Evolutionary conservation across 1,284 basidiomycete species (phyloP), one percentile per base, ranked within the genome.

Genomic region (Volvariella surrecta): DNA sequence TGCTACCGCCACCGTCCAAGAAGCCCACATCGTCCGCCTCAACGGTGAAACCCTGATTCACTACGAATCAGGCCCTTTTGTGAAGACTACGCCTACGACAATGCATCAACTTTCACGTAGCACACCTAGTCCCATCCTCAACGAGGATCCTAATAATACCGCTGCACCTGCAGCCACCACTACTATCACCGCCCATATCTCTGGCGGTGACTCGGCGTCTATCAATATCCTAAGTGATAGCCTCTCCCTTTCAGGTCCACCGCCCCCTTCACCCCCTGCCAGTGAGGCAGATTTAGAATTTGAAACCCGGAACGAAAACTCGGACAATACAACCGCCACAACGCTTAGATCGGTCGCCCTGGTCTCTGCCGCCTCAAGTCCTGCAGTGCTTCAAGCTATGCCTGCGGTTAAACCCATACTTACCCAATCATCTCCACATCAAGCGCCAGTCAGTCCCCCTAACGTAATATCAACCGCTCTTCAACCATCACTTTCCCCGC

Each of bases 221-320:
- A 28, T 28, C 24, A 28, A 28, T 28, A 6, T 28, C 24, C 6
- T 6, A 60, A 55, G 13, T 68, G 57, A n/a, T n/a, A n/a, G n/a
- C n/a, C n/a, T n/a, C n/a, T n/a, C 46, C 54, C 60, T 55, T 45
- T 50, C 69, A 17, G 79, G 78, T 13, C 78, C 79, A 3, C 76
- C 78, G 0, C 80, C 79, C 1, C 80, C 81, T 3, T 82, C 78
- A 0, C 79, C 79, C 0, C 81, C 79, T 2, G 77, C 76, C 9
- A 80, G 78, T 54, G 63, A 35, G n/a, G 18, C 34, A 35, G 34
- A 35, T 6, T 11, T 74, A 21, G 74, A 74, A 45, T 60, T 61
- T 1, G 52, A 55, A 20, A 62, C 58, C 24, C 54, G 57, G 38
- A 55, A 59, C 37, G 56, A 59, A 15, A 21, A 10, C n/a, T 8